phyloP scores from a whole-genome alignment of 179 eudicot genomes.

The Beta lomatogona region DNA sequence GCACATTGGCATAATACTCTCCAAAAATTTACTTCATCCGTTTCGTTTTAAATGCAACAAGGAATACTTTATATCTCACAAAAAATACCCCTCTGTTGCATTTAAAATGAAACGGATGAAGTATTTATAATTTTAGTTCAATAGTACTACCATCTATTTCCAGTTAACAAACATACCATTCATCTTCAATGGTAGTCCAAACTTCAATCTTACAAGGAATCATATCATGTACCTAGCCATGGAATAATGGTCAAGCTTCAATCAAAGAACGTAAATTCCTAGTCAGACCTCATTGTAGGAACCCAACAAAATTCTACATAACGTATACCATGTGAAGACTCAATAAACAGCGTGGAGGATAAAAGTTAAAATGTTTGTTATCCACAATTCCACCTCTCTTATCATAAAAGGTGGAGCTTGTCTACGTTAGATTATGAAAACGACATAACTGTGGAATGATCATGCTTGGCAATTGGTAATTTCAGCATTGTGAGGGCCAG shows the following conservation, averaged over 20 bases:
- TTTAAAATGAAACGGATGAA: no score
- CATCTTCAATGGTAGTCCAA: not conserved
- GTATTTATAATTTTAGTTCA: no score
- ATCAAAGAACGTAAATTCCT: not conserved
- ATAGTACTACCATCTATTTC: no score
- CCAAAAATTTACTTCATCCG: no score
- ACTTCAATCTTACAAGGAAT: not conserved
- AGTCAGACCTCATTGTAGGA: not conserved
- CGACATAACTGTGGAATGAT: slow-evolving; percentile 1
- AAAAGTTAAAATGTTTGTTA: not conserved
- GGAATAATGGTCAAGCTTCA: not conserved
- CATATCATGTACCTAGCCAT: not conserved
- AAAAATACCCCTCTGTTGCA: no score
- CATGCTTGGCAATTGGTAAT: not conserved
- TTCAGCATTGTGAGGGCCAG: slow-evolving; percentile 12
- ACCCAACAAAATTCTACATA: not conserved
- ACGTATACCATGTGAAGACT: slow-evolving; percentile 6
- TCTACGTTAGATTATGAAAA: slow-evolving; percentile 7
- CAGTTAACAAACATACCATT: no score
- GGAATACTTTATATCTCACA: no score
- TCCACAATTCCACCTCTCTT: not conserved
- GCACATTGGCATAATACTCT: no score
- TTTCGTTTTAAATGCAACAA: no score
- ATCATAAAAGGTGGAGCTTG: not conserved
- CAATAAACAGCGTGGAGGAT: not conserved